Conservation (phyloP, 345 rosid genomes). For the Sonneratia alba region DNA sequence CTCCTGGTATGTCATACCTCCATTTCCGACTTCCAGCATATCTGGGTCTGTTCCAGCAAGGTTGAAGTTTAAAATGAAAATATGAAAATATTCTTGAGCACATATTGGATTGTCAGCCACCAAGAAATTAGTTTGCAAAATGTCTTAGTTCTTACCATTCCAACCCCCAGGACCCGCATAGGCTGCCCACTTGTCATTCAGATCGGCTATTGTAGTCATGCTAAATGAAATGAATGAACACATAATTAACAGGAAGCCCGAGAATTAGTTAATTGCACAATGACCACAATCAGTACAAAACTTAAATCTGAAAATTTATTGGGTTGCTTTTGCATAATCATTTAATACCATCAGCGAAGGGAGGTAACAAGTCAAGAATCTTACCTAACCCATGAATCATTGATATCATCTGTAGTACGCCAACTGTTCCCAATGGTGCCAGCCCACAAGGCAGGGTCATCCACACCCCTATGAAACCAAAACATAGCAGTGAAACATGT, state of each 20-base stretch:
- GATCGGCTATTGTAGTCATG: constrained; percentile 89
- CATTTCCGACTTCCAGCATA: constrained; percentile 98
- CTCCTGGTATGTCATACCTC: constrained; percentile 85
- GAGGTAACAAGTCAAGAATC: constrained; percentile 11
- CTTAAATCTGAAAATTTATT: not conserved
- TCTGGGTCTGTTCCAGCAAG: constrained; percentile 63
- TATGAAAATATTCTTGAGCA: constrained; percentile 2
- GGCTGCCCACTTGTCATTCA: constrained; percentile 90
- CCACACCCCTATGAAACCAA: constrained; percentile 60
- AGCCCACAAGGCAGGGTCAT: constrained; percentile 95
- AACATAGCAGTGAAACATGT: not conserved
- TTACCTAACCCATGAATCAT: constrained; percentile 93
- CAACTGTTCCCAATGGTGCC: constrained; percentile 91
- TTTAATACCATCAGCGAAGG: not conserved
- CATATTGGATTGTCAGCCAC: not conserved
- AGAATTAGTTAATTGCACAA: not conserved
- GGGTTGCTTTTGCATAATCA: not conserved
- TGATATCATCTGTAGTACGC: constrained; percentile 93
- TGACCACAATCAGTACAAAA: not conserved
- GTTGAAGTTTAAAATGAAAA: constrained; percentile 5
- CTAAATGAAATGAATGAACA: constrained; percentile 25
- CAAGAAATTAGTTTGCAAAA: constrained; percentile 3
- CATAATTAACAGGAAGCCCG: not conserved
- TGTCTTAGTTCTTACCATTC: constrained; percentile 59
- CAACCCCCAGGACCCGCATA: constrained; percentile 99